phyloP scores from a whole-genome alignment of 495 filamentous ascomycete species.

The Clohesyomyces aquaticus region DNA sequence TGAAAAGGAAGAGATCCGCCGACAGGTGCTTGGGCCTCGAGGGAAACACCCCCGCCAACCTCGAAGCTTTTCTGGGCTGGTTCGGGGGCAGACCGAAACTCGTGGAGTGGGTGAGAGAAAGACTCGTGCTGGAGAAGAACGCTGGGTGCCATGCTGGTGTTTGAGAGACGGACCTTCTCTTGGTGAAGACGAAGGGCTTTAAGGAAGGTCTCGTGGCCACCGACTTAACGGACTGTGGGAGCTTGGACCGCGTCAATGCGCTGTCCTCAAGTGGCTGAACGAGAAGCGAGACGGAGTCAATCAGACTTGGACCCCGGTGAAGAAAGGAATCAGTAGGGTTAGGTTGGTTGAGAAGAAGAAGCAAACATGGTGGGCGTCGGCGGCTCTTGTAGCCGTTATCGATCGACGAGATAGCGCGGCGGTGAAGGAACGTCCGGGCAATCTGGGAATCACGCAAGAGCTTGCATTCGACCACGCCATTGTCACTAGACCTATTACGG shows the following conservation, averaged over 20 bases:
- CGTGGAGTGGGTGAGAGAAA: neutral
- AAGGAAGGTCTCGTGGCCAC: neutral
- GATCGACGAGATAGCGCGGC: too few species aligned
- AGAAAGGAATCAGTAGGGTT: too few species aligned
- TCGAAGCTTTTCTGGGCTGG: neutral
- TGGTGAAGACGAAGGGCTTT: neutral
- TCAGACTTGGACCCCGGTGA: too few species aligned
- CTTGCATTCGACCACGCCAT: too few species aligned
- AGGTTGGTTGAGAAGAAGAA: neutral
- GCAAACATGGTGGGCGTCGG: neutral
- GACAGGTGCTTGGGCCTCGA: constrained; percentile 23
- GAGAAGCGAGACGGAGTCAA: neutral
- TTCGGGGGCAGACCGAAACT: neutral
- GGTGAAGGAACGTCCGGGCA: too few species aligned
- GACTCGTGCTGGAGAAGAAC: constrained; percentile 12
- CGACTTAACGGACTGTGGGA: neutral
- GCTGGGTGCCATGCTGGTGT: constrained; percentile 12
- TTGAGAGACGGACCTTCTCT: neutral
- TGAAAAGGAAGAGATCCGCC: constrained; percentile 13
- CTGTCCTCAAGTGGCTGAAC: neutral
- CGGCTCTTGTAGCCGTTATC: too few species aligned
- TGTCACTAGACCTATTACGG: too few species aligned
- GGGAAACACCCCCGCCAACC: constrained; percentile 3
- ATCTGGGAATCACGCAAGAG: too few species aligned
- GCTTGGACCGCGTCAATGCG: neutral